A percentile compares a stretch with the other conserved stretches of the same genome.
phyloP scores from a whole-genome alignment of 2,329 filamentous ascomycete species.

The Rhytidhysteron rufulum region DNA sequence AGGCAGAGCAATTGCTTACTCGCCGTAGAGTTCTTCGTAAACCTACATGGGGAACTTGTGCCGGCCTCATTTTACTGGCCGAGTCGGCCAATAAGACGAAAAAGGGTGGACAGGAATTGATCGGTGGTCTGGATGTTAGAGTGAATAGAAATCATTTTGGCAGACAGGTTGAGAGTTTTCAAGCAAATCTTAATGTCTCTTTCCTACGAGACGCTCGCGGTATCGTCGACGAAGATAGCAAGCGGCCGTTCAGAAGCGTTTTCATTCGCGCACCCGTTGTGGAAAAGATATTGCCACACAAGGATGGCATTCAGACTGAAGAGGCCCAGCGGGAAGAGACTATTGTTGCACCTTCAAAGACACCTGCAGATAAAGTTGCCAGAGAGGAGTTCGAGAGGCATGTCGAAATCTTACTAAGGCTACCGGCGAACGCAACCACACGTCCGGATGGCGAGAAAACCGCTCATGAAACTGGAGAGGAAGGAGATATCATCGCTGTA shows the following conservation, averaged over 20 bases:
- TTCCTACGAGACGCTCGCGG: constrained; percentile 53
- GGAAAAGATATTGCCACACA: constrained; percentile 66
- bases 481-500: constrained; percentile 81
- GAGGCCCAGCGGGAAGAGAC: constrained; percentile 48
- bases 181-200: constrained; percentile 67
- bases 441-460: constrained; percentile 46
- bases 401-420: constrained; percentile 57
- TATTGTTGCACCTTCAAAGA: constrained; percentile 55
- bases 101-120: constrained; percentile 84
- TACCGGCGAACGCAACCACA: constrained; percentile 51
- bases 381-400: constrained; percentile 42
- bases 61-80: constrained; percentile 85
- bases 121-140: constrained; percentile 84
- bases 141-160: constrained; percentile 96
- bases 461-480: constrained; percentile 45
- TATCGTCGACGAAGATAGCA: constrained; percentile 18
- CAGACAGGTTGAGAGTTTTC: constrained; percentile 87
- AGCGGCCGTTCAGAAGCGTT: constrained; percentile 68
- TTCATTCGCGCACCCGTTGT: constrained; percentile 96
- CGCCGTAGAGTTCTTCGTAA: constrained; percentile 62
- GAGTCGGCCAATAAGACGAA: constrained; percentile 86
- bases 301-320: constrained; percentile 48
- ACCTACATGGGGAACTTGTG: constrained; percentile 94
- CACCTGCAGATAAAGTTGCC: constrained; percentile 43
- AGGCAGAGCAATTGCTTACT: constrained; percentile 10